phyloP scores from a whole-genome alignment of 2,329 filamentous ascomycete species.

The Trichoderma brevicompactum region DNA sequence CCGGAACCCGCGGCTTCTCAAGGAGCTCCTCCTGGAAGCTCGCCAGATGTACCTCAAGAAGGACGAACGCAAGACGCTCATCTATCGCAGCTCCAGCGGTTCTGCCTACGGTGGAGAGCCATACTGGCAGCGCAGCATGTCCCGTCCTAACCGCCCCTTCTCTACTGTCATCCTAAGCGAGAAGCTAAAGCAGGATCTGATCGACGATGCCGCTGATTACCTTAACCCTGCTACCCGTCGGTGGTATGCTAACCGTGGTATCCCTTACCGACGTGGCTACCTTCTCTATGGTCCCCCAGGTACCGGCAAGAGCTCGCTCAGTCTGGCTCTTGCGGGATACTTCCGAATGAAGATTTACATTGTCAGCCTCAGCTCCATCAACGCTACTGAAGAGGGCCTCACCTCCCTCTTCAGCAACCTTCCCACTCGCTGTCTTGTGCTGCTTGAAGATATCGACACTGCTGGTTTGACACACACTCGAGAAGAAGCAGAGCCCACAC shows the following conservation, averaged over 20 bases:
- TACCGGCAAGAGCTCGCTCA: constrained; percentile 76
- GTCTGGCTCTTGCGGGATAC: constrained; percentile 70
- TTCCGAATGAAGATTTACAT: constrained; percentile 75
- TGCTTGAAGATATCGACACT: constrained; percentile 77
- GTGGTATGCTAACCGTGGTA: constrained; percentile 86
- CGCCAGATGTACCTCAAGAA: constrained; percentile 58
- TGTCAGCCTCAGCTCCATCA: constrained; percentile 66
- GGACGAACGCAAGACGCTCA: constrained; percentile 66
- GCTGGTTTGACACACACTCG: constrained; percentile 69
- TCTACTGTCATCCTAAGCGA: constrained; percentile 69
- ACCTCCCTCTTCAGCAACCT: constrained; percentile 67
- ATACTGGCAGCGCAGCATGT: constrained; percentile 65
- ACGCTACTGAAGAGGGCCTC: constrained; percentile 68
- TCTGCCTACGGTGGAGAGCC: constrained; percentile 47
- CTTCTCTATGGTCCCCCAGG: constrained; percentile 80
- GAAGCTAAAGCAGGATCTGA: constrained; percentile 60
- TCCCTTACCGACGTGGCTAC: constrained; percentile 84
- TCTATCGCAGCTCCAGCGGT: constrained; percentile 61
- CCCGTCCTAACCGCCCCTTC: constrained; percentile 63
- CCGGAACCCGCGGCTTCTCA: constrained; percentile 62
- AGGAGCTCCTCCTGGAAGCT: constrained; percentile 65
- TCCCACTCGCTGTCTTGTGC: constrained; percentile 70
- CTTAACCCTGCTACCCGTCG: constrained; percentile 64
- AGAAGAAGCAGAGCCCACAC: constrained; percentile 39
- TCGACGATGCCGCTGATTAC: constrained; percentile 66